Base-by-base conservation (phyloP, 257 asterid species). In the Plantago ovata region DNA sequence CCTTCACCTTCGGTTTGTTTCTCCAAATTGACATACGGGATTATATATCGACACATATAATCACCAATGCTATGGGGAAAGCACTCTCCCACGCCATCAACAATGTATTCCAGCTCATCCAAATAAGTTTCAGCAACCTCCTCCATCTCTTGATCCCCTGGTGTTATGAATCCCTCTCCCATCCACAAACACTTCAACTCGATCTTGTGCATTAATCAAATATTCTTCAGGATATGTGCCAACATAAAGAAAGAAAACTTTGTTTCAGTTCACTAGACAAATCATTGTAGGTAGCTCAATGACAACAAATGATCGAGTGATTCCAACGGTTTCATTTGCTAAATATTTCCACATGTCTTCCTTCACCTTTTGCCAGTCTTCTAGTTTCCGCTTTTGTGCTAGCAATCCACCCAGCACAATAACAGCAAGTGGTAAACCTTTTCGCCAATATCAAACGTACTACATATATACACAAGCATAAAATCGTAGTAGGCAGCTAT, bases 141-240 rank as follows among this genome's bases (percentile, higher is more conserved):
- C 21, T 47, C 53, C 53, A 47, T 47, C 11, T 47, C 53, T 47
- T 47, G n/a, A n/a, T n/a, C 53, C 7, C 51, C 51, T 15, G 28
- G 9, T 47, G 53, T 22, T 18, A 18, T 9, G 28, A 47, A 16
- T 2, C 21, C 14, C 28, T 47, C 53, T 6, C 13, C 53, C 53
- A 47, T 47, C 53, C 53, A 47, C 53, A 47, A 9, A 9, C 3
- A 18, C 51, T 0, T 45, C 18, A 45, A 45, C 1, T 0, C 12
- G 15, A 3, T 16, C n/a, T n/a, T n/a, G n/a, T 45, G 51, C 51
- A 16, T 19, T 5, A 10, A 47, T 18, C 53, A 47, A 47, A 47
- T 47, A 8, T n/a, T 47, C 53, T 47, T 47, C 53, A 47, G 53
- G 53, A 47, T n/a, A 47, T 6, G 23, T 47, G 11, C 53, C 53